These are phyloP conservation scores for Boletus sp. DNA, from an alignment of 768 basidiomycete genomes.

Conservation along the genomic window DNA sequence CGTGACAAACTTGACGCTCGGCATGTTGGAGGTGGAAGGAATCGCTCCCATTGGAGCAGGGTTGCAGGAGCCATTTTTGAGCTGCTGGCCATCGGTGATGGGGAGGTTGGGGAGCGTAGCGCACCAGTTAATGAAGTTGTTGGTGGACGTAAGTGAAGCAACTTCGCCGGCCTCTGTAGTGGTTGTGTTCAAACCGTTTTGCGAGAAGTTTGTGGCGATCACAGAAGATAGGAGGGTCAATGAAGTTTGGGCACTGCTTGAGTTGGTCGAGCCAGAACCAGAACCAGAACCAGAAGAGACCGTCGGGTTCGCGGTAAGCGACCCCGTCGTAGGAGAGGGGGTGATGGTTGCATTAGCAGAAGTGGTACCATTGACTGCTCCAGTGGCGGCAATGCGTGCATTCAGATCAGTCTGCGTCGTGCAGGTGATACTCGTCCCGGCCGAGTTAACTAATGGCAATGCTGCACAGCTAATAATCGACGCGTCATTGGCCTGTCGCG, in stretches of 20 bases:
- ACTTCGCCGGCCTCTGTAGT: conserved; percentile 43
- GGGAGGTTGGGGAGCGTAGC: conserved; percentile 43
- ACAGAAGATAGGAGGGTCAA: conserved; percentile 45
- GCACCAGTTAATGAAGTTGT: conserved; percentile 77
- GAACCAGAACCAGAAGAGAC: conserved; percentile 1
- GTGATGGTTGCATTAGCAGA: conserved; percentile 14
- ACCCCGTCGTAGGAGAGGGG: conserved; percentile 13
- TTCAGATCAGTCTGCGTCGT: conserved; percentile 46
- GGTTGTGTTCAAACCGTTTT: conserved; percentile 42
- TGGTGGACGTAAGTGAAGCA: conserved; percentile 56
- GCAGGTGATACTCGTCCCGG: conserved; percentile 52
- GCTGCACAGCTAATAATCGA: conserved; percentile 30
- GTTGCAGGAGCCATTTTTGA: conserved; percentile 54
- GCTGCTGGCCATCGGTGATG: conserved; percentile 59
- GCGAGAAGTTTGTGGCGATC: conserved; percentile 52
- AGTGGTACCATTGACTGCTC: conserved; percentile 20
- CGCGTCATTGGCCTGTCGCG: background rate
- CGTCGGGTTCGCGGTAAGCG: background rate
- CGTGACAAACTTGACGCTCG: conserved; percentile 49
- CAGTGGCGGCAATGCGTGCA: conserved; percentile 43
- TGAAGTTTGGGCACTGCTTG: conserved; percentile 22
- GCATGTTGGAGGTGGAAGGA: conserved; percentile 46
- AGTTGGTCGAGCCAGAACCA: conserved; percentile 14
- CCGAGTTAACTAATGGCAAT: conserved; percentile 46
- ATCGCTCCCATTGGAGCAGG: conserved; percentile 60